Base-by-base conservation (phyloP, 495 filamentous ascomycete genomes). In the Trichocladium antarcticum region DNA sequence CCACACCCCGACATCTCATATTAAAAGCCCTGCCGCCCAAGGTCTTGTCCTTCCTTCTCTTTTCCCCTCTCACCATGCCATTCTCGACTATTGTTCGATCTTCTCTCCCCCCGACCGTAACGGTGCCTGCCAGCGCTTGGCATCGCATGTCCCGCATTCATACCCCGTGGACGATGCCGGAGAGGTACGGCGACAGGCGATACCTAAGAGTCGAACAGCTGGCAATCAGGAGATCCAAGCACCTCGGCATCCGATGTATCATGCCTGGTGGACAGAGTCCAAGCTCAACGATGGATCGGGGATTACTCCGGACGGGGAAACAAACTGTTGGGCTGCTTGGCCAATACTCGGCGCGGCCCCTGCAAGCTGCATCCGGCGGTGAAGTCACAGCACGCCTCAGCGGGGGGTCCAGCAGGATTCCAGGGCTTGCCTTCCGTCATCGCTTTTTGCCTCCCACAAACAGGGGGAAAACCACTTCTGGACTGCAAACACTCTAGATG, bases 301-400 rank as follows among this genome's bases (percentile, higher is more conserved):
- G 8, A 27, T 27, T 8, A 27, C n/a, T n/a, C n/a, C n/a, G n/a
- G 8, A 27, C 4, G 24, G 8, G 8, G 3, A 27, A 27, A 27
- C 24, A 8, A 8, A 27, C 24, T 3, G 24, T 27, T 8, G 24
- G 4, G 8, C 16, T 17, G 6, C 5, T 19, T 37, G 34, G 44
- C 32, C 44, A 6, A 9, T 6, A 27, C 27, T 15, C 28, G 28
- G 9, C 28, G 16, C 15, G 29, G 24, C 37, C 46, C 46, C 46
- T 48, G 46, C 17, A 11, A 27, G 46, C 37, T 16, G 17, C 36
- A 17, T 17, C 34, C 15, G 16, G 40, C 31, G 50, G 37, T 53
- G 39, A 54, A 32, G 42, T 51, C 42, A 46, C 49, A 40, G 14
- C 49, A 36, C 27, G 31, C 31, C 22, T 19, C 36, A 11, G 22